Percentiles rank a stretch among this genome's conserved stretches.
phyloP scores from a whole-genome alignment of 2,329 filamentous ascomycete species.

The Thielaviopsis populi region DNA sequence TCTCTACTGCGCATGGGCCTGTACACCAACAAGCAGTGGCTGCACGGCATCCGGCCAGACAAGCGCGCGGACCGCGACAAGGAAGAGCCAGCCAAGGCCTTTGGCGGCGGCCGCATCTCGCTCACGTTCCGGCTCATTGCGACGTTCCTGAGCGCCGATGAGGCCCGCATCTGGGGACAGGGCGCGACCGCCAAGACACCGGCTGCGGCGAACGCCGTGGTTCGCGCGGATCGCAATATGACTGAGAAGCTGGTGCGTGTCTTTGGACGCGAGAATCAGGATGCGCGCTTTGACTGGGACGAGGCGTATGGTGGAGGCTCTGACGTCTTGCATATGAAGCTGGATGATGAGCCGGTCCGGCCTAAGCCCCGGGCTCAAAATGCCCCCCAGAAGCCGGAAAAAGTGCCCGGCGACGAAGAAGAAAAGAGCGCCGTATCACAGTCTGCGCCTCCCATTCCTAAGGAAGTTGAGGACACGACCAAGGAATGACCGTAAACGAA shows the following conservation, averaged over 20 bases:
- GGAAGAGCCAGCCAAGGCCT: conserved; percentile 53
- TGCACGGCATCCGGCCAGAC: conserved; percentile 84
- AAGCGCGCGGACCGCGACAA: conserved; percentile 58
- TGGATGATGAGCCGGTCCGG: not conserved
- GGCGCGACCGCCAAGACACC: conserved; percentile 59
- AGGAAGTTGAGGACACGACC: not conserved
- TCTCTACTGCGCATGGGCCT: conserved; percentile 75
- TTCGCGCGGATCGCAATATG: conserved; percentile 54
- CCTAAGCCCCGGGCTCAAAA: conserved; percentile 19
- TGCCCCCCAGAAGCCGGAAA: not conserved
- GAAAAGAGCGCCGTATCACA: not conserved
- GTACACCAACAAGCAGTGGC: conserved; percentile 68
- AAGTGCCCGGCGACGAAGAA: not conserved
- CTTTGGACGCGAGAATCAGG: conserved; percentile 75
- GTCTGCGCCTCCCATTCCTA: not conserved
- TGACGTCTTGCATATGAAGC: conserved; percentile 56
- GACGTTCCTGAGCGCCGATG: conserved; percentile 59
- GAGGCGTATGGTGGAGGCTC: conserved; percentile 63
- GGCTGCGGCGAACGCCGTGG: conserved; percentile 43
- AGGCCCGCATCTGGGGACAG: conserved; percentile 72
- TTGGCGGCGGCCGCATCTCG: conserved; percentile 65
- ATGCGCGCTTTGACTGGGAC: conserved; percentile 58
- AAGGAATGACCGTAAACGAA: not conserved
- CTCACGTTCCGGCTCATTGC: conserved; percentile 82
- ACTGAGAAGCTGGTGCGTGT: conserved; percentile 56